A percentile compares a stretch with the other conserved stretches of the same genome.
Evolutionary conservation across 2,329 filamentous ascomycete genomes (phyloP).

Genomic region (Cercospora sp.): DNA sequence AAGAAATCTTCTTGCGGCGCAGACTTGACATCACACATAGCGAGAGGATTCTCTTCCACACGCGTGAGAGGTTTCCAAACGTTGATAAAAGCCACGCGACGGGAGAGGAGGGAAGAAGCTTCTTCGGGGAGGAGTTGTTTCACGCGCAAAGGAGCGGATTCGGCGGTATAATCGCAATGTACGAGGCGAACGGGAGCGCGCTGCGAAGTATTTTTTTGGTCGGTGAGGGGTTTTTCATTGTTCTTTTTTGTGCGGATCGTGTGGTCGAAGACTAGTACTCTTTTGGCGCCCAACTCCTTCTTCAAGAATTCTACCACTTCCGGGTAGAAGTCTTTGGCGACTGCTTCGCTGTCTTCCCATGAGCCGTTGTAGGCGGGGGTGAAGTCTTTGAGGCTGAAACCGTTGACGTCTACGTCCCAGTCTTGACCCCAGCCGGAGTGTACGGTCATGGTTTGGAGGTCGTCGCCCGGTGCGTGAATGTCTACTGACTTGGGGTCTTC

Average conservation of each 20-base stretch:
- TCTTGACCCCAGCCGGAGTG: conserved; percentile 47
- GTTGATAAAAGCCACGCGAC: conserved; percentile 54
- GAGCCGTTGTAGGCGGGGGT: conserved; percentile 5
- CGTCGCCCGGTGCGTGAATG: conserved; percentile 47
- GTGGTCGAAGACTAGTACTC: conserved; percentile 54
- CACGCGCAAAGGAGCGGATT: conserved; percentile 47
- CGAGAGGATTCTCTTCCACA: conserved; percentile 46
- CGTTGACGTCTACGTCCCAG: conserved; percentile 50
- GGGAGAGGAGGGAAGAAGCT: conserved; percentile 45
- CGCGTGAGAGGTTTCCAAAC: conserved; percentile 53
- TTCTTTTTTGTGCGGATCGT: conserved; percentile 48
- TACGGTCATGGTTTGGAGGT: conserved; percentile 43
- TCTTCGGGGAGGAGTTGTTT: conserved; percentile 48
- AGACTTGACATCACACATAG: conserved; percentile 45
- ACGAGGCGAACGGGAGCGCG: conserved; percentile 54
- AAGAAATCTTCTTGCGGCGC: conserved; percentile 44
- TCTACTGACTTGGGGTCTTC: conserved; percentile 42
- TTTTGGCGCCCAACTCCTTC: conserved; percentile 46
- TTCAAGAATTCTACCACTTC: conserved; percentile 52
- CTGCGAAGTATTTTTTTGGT: conserved; percentile 39
- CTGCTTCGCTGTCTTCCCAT: conserved; percentile 47
- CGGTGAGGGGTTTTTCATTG: conserved; percentile 39
- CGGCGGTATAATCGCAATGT: conserved; percentile 54
- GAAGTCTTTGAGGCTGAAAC: conserved; percentile 50
- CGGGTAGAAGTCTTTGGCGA: conserved; percentile 48